A percentile compares a stretch with the other conserved stretches of the same genome.
These are phyloP conservation scores for Colletotrichum spinosum DNA, from an alignment of 2,329 filamentous ascomycete genomes.

Conservation along the genomic window DNA sequence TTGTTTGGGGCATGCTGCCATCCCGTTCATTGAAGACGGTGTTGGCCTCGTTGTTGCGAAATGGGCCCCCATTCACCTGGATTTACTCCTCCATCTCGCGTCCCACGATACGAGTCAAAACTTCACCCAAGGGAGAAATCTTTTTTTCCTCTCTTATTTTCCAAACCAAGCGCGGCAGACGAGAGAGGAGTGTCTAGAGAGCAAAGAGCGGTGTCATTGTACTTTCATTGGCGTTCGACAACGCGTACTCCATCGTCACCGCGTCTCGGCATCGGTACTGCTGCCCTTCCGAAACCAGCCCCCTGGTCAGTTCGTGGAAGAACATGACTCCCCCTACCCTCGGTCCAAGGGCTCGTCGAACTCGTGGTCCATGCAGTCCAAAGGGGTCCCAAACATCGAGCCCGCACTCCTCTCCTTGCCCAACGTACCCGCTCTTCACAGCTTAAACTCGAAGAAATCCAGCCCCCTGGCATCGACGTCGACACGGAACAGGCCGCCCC, in stretches of 20 bases:
- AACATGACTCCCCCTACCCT: neutral
- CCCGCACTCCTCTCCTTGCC: no score
- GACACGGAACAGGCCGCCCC: slow-evolving; percentile 80
- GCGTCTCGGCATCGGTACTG: no score
- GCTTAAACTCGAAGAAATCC: slow-evolving; percentile 72
- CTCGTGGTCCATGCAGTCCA: no score
- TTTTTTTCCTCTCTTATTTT: no score
- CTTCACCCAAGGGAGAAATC: neutral
- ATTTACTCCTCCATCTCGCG: neutral
- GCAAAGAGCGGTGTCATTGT: slow-evolving; percentile 25
- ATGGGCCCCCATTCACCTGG: neutral
- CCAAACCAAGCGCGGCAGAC: slow-evolving; percentile 9
- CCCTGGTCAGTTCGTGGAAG: neutral
- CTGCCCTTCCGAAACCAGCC: neutral
- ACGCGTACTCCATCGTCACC: no score
- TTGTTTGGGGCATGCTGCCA: neutral
- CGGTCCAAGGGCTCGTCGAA: no score
- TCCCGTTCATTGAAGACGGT: neutral
- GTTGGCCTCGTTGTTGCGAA: neutral
- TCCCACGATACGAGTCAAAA: neutral
- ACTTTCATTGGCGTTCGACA: slow-evolving; percentile 18
- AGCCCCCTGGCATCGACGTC: slow-evolving; percentile 79
- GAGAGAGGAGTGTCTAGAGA: neutral
- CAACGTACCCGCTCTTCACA: slow-evolving; percentile 41
- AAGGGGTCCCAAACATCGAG: no score